phyloP scores from a whole-genome alignment of 305 asterid species.

The Nicotiana rustica region DNA sequence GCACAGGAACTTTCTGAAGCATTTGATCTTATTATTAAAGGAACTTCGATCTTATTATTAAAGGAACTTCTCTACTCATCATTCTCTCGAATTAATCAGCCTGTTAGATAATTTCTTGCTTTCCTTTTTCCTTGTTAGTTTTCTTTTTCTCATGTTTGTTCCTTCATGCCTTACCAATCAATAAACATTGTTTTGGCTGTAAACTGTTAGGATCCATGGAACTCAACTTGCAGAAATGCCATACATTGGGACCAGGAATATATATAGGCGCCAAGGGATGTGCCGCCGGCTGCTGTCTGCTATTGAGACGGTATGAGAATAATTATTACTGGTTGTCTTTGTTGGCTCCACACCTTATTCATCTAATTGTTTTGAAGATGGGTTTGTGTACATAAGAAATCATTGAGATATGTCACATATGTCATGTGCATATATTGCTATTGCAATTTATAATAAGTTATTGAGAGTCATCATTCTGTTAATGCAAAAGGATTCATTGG shows the following conservation, averaged over 20 bases:
- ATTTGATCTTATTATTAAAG: not conserved
- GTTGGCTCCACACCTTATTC: not conserved
- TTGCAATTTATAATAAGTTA: slow-evolving; percentile 20
- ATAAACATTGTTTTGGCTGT: slow-evolving; percentile 29
- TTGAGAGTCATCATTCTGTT: slow-evolving; percentile 27
- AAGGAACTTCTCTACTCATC: slow-evolving; percentile 24
- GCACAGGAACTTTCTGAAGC: slow-evolving; percentile 16
- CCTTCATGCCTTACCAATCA: slow-evolving; percentile 17
- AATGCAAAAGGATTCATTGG: not conserved
- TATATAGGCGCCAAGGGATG: slow-evolving; percentile 98
- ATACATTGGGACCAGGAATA: slow-evolving; percentile 88
- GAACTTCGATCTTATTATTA: not conserved
- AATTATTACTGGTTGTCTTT: slow-evolving; percentile 6
- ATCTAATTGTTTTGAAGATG: slow-evolving; percentile 17
- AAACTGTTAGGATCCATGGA: slow-evolving; percentile 75
- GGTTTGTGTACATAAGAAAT: not conserved
- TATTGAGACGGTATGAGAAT: slow-evolving; percentile 71
- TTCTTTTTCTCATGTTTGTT: slow-evolving; percentile 2
- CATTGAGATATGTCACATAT: not conserved
- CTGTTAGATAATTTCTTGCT: slow-evolving; percentile 27
- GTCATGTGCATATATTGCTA: slow-evolving; percentile 14
- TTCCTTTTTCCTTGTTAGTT: slow-evolving; percentile 1
- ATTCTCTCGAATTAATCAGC: not conserved
- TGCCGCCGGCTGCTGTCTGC: slow-evolving; percentile 87
- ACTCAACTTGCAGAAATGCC: slow-evolving; percentile 98